A percentile compares a stretch with the other conserved stretches of the same genome.
These are phyloP conservation scores for Penicillium riverlandense DNA, from an alignment of 495 filamentous ascomycete genomes.

Conservation along the genomic window DNA sequence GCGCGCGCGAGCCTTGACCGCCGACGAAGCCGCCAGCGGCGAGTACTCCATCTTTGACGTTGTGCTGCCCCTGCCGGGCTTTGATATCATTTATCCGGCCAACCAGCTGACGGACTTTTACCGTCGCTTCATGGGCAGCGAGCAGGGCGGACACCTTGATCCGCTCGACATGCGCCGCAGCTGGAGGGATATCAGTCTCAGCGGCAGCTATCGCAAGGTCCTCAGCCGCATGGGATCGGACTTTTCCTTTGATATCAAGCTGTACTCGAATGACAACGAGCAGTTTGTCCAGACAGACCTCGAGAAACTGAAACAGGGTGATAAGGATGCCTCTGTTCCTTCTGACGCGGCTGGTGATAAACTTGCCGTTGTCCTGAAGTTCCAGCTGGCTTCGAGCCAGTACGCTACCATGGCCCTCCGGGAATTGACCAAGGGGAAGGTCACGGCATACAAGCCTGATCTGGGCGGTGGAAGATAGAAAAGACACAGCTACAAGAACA, in stretches of 20 bases:
- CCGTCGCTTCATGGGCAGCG: constrained; percentile 69
- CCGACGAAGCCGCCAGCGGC: constrained; percentile 71
- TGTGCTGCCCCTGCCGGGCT: constrained; percentile 91
- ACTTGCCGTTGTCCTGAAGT: constrained; percentile 76
- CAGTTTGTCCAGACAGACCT: constrained; percentile 85
- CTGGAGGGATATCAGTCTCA: constrained; percentile 82
- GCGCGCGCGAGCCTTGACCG: constrained; percentile 67
- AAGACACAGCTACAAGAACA: not conserved
- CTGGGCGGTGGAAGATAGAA: constrained; percentile 39
- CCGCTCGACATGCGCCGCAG: constrained; percentile 81
- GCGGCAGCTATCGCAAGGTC: constrained; percentile 78
- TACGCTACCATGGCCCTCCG: constrained; percentile 93
- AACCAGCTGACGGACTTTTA: constrained; percentile 83
- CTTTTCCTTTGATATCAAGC: constrained; percentile 59
- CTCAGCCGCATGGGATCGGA: constrained; percentile 54
- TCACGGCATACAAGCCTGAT: constrained; percentile 58
- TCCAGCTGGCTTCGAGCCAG: constrained; percentile 77
- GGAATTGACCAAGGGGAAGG: constrained; percentile 71
- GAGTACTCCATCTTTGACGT: constrained; percentile 80
- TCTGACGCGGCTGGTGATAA: constrained; percentile 33
- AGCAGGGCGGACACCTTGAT: constrained; percentile 68
- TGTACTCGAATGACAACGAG: constrained; percentile 63
- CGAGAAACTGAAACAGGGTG: constrained; percentile 35
- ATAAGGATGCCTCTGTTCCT: constrained; percentile 1
- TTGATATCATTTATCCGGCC: constrained; percentile 75